Conservation (phyloP, 1,284 basidiomycete species). For the Irpex rosettiformis region DNA sequence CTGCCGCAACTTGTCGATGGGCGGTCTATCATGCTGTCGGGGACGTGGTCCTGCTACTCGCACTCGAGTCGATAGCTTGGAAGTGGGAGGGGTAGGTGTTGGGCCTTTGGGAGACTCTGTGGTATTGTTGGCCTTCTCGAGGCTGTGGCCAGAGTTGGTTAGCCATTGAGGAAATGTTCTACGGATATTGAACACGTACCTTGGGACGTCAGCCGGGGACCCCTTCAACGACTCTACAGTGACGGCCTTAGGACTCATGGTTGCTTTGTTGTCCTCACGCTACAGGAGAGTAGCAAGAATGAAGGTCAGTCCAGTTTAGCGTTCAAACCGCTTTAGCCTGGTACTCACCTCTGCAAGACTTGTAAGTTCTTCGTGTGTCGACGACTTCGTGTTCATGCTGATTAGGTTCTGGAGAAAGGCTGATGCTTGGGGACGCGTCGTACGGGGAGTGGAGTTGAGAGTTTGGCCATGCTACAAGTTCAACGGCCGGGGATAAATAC, state of each 20-base stretch:
- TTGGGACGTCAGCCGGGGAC: background rate
- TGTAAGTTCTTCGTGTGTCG: background rate
- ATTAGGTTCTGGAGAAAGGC: no score
- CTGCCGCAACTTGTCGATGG: no score
- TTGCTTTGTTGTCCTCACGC: background rate
- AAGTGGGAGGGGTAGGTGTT: no score
- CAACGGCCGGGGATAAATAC: no score
- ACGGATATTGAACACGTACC: background rate
- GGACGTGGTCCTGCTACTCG: background rate
- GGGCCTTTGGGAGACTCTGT: no score
- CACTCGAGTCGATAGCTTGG: background rate
- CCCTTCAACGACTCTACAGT: background rate
- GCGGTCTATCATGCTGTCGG: no score
- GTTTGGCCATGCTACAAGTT: background rate
- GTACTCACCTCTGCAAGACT: background rate
- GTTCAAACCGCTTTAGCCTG: background rate
- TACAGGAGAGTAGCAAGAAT: no score
- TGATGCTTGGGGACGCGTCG: background rate
- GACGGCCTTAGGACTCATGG: background rate
- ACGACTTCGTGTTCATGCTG: no score
- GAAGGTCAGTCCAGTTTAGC: background rate
- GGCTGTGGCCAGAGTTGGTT: background rate
- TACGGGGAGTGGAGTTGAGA: background rate
- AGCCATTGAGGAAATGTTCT: background rate
- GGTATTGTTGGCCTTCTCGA: background rate